Base-by-base conservation (phyloP, 495 filamentous ascomycete species). In the Amphirosellinia nigrospora region DNA sequence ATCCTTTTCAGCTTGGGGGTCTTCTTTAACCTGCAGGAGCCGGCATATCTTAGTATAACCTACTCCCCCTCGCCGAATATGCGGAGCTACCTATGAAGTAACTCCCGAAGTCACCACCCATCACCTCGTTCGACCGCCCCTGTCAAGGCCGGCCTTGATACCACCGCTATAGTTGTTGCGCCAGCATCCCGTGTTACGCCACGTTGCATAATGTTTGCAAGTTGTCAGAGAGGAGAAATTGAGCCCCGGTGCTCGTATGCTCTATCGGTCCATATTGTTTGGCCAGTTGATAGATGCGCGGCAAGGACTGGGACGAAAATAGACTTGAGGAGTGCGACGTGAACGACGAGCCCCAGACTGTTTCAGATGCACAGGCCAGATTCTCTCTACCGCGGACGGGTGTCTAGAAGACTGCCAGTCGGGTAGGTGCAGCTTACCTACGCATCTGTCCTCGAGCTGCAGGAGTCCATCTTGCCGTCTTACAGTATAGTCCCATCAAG, bases 401-500 rank as follows among this genome's bases (percentile, higher is more conserved):
- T 15, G 63, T 52, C 21, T 10, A 39, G 28, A 56, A 36, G 23
- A 23, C 64, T 56, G 34, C 64, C 64, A 66, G 64, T 66, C 64
- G 64, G 64, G 64, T 56, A 58, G 66, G 55, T 41, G 66, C 66
- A 69, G 56, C 43, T 16, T 58, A 32, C 64, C 48, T 66, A 58
- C 64, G 50, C 64, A 58, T 59, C 38, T 58, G 38, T 34, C 19
- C 48, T 48, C 34, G 65, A 58, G 52, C 65, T 59, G 65, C 50
- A 68, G 65, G 52, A 46, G 65, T 32, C 50, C 65, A 58, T 58
- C 39, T 46, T 58, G 10, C 43, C 43, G 32, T 64, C 43, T 30
- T 52, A 66, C 65, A 68, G 65, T 55, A 68, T 62, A 53, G 66
- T 69, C 43, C 56, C 66, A 53, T 69, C 60, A 58, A 70, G 68